Evolutionary conservation across 2,329 filamentous ascomycete species (phyloP), one percentile per base, ranked within the genome.

Genomic region (Aspergillus hortae): DNA sequence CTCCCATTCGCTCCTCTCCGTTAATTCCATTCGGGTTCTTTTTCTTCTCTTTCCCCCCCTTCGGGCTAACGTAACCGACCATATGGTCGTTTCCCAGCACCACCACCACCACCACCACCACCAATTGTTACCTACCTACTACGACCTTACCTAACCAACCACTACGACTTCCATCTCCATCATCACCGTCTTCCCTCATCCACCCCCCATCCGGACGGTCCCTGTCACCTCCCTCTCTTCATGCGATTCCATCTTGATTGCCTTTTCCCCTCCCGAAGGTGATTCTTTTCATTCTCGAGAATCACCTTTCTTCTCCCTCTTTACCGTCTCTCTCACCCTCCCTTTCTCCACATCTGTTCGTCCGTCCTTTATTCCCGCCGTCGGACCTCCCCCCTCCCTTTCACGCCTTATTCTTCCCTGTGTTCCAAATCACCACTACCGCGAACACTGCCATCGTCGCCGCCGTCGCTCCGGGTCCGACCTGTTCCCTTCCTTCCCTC

Each of bases 261-360:
- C 48, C 42, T 40, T 33, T 10, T n/a, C 32, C 12, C 17, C 32
- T 12, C 54, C 51, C 51, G 49, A 48, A 46, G 51, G 33, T 54
- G 48, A 23, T 53, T 48, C 53, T 51, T 30, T 27, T 47, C 51
- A 30, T 33, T 46, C 40, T 44, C 40, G 25, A 45, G 30, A 11
- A 30, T 30, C 27, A 30, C 27, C 27, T 30, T 33, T 46, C 30
- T 53, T 49, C 46, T 41, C 52, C 43, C 47, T 38, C 17, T 46
- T 48, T 10, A 35, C 19, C 43, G 27, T 52, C 51, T 50, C 50
- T 50, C 49, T 47, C 49, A 36, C 46, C 51, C 53, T 51, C 49
- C 48, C 33, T 42, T 48, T 38, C 51, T 30, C 41, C 49, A 36
- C 41, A n/a, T 19, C 17, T 21, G 12, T 41, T 41, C 44, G 12